Conservation (phyloP, 148 eudicot genomes). For the Camellia sinensis region DNA sequence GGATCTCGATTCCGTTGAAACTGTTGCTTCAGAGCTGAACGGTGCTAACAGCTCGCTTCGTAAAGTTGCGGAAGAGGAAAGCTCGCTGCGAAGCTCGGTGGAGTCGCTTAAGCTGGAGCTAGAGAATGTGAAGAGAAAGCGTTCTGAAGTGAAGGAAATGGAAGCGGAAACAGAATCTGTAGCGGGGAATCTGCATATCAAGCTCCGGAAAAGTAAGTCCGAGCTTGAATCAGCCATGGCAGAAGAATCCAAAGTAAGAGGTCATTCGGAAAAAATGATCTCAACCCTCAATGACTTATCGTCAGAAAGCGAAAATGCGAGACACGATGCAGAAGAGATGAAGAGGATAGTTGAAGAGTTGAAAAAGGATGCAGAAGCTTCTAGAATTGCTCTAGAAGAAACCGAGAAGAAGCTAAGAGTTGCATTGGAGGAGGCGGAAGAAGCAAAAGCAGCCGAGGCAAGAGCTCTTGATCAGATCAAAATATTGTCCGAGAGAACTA, state of each 20-base stretch:
- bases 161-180: slow-evolving; percentile 66
- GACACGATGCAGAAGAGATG: slow-evolving; percentile 43
- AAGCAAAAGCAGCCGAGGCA: slow-evolving; percentile 61
- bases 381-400: slow-evolving; percentile 44
- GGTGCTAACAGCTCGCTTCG: slow-evolving; percentile 70
- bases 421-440: slow-evolving; percentile 65
- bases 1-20: slow-evolving; percentile 49
- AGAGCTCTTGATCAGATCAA: slow-evolving; percentile 48
- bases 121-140: slow-evolving; percentile 58
- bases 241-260: slow-evolving; percentile 53
- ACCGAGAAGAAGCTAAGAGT: slow-evolving; percentile 47
- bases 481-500: slow-evolving; percentile 48
- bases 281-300: slow-evolving; percentile 40
- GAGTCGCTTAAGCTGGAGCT: slow-evolving; percentile 61
- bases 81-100: slow-evolving; percentile 50
- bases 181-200: slow-evolving; percentile 63
- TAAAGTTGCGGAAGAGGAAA: slow-evolving; percentile 61
- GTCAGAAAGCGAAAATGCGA: slow-evolving; percentile 51
- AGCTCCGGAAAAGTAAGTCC: slow-evolving; percentile 61
- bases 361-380: slow-evolving; percentile 49
- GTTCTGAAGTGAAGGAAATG: slow-evolving; percentile 54
- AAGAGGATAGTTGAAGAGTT: slow-evolving; percentile 50
- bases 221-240: slow-evolving; percentile 60
- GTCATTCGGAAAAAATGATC: slow-evolving; percentile 53
- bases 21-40: slow-evolving; percentile 54